Evolutionary conservation across 306 rosid species (phyloP).

Genomic region (Aeschynomene evenia): DNA sequence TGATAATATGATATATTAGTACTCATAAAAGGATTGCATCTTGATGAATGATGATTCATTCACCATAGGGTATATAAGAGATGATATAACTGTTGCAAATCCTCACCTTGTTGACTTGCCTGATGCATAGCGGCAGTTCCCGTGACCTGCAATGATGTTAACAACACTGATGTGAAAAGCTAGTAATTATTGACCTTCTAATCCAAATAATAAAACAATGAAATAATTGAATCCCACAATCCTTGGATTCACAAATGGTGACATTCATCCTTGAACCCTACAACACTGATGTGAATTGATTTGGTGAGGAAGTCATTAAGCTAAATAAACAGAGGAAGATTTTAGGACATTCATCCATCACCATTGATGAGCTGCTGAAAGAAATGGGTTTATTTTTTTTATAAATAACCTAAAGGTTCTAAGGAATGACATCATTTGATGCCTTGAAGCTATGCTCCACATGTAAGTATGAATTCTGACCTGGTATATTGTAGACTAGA

Average conservation of each 20-base stretch:
- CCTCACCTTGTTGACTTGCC: slow-evolving; percentile 61
- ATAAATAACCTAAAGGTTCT: neutral
- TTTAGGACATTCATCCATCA: neutral
- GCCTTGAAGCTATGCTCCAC: neutral
- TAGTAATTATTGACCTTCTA: neutral
- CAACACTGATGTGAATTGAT: neutral
- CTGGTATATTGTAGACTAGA: neutral
- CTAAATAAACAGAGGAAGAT: neutral
- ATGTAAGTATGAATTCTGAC: neutral
- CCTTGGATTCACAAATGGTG: neutral
- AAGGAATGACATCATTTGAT: neutral
- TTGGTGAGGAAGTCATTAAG: neutral
- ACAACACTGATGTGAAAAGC: neutral
- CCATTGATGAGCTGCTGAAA: neutral
- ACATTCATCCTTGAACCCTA: no score
- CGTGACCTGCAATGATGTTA: slow-evolving; percentile 53
- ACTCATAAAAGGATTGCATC: slow-evolving; percentile 14
- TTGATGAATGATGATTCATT: neutral
- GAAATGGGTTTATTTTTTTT: neutral
- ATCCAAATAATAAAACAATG: neutral
- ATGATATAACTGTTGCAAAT: slow-evolving; percentile 21
- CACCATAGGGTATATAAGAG: slow-evolving; percentile 19
- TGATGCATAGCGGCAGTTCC: slow-evolving; percentile 63
- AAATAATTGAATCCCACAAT: slow-evolving; percentile 1
- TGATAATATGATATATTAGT: slow-evolving; percentile 24